Evolutionary conservation across 2,329 filamentous ascomycete genomes (phyloP).

Genomic region (Calonectria fujianensis): DNA sequence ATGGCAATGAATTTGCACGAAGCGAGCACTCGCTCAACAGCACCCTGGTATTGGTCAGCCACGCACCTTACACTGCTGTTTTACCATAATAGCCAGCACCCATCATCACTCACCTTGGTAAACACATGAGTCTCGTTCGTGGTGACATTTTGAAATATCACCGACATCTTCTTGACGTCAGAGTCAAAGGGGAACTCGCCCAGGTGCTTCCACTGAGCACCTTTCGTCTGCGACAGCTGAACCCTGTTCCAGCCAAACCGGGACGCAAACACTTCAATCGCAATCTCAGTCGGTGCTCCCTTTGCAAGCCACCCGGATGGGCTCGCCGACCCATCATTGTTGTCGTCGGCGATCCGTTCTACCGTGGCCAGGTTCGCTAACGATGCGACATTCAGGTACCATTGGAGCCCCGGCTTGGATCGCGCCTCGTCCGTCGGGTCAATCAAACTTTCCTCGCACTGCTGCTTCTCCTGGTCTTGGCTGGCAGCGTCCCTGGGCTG

Average conservation of each 20-base stretch:
- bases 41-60: conserved; percentile 64
- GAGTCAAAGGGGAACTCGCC: conserved; percentile 85
- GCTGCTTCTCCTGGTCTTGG: conserved; percentile 40
- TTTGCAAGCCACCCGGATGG: conserved; percentile 74
- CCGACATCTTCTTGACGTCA: conserved; percentile 85
- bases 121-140: conserved; percentile 68
- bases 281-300: conserved; percentile 81
- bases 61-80: neutral
- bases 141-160: conserved; percentile 73
- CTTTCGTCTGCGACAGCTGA: conserved; percentile 68
- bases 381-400: conserved; percentile 78
- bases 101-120: conserved; percentile 67
- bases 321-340: conserved; percentile 66
- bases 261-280: conserved; percentile 83
- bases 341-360: conserved; percentile 11
- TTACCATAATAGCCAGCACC: neutral
- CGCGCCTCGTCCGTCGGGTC: conserved; percentile 57
- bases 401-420: conserved; percentile 67
- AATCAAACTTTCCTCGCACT: conserved; percentile 6
- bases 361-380: conserved; percentile 80
- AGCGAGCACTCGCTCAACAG: conserved; percentile 79
- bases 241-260: conserved; percentile 79
- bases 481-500: conserved; percentile 44
- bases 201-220: conserved; percentile 72
- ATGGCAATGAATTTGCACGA: conserved; percentile 72